A percentile compares a stretch with the other conserved stretches of the same genome.
Conservation (phyloP, 73 alveolate species). For the Paramecium pentaurelia region DNA sequence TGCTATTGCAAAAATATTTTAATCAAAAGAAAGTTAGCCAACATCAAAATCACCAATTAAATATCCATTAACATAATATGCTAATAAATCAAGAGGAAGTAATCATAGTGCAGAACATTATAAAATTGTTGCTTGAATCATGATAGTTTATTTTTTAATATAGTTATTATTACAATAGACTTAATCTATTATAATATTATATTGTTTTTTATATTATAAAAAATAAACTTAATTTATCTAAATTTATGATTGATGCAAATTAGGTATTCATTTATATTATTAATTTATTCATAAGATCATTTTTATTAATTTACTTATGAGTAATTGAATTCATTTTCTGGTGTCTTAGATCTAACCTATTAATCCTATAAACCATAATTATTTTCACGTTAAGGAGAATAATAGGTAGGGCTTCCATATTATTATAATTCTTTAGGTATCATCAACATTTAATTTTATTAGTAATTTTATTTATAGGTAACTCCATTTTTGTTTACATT, state of each 20-base stretch:
- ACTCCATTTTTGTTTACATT: too few species aligned
- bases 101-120: constrained; percentile 44
- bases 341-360: not conserved
- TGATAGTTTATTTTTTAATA: not conserved
- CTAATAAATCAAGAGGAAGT: constrained; percentile 33
- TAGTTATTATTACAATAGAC: not conserved
- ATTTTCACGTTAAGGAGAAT: not conserved
- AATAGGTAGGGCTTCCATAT: too few species aligned
- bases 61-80: not conserved
- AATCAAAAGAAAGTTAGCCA: not conserved
- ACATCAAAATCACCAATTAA: constrained; percentile 36
- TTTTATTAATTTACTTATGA: too few species aligned
- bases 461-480: too few species aligned
- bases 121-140: not conserved
- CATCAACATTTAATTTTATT: too few species aligned
- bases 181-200: not conserved
- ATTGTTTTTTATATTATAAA: too few species aligned
- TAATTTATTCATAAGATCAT: too few species aligned
- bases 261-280: too few species aligned
- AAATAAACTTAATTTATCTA: not conserved
- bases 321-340: not conserved
- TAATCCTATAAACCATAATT: too few species aligned
- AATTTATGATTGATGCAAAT: not conserved
- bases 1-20: constrained; percentile 12
- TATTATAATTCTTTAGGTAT: too few species aligned